phyloP scores from a whole-genome alignment of 23 red algal genomes.

The Agarophyton chilense region DNA sequence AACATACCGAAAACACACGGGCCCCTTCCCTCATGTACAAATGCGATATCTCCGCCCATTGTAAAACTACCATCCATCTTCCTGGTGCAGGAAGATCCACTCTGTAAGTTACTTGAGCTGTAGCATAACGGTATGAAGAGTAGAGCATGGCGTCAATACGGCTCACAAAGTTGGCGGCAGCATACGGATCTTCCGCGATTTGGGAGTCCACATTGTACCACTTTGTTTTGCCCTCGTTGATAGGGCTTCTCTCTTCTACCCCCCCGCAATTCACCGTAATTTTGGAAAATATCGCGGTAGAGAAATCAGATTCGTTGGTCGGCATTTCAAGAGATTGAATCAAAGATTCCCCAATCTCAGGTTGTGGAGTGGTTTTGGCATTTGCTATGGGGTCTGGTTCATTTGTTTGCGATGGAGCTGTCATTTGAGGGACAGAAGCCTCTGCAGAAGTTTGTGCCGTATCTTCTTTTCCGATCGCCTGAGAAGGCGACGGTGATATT shows the following conservation, averaged over 20 bases:
- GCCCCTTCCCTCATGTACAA: conserved; percentile 45
- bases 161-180: conserved; percentile 22
- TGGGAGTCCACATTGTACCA: conserved; percentile 47
- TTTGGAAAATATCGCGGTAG: background rate
- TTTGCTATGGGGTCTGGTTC: background rate
- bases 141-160: conserved; percentile 17
- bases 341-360: background rate
- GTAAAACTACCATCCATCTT: conserved; percentile 22
- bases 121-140: conserved; percentile 51
- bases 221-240: conserved; percentile 18
- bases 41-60: conserved; percentile 55
- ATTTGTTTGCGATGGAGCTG: background rate
- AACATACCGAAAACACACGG: conserved; percentile 59
- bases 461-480: background rate
- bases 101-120: conserved; percentile 17
- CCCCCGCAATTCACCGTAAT: conserved; percentile 56
- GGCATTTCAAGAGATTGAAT: background rate
- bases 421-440: background rate
- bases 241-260: conserved; percentile 29
- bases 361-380: background rate
- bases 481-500: background rate
- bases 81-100: conserved; percentile 16
- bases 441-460: background rate
- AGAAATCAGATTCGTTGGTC: background rate
- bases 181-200: conserved; percentile 40